Percentiles rank a stretch among this genome's conserved stretches.
These are phyloP conservation scores for Fusarium napiforme DNA, from an alignment of 2,329 filamentous ascomycete genomes.

Conservation along the genomic window DNA sequence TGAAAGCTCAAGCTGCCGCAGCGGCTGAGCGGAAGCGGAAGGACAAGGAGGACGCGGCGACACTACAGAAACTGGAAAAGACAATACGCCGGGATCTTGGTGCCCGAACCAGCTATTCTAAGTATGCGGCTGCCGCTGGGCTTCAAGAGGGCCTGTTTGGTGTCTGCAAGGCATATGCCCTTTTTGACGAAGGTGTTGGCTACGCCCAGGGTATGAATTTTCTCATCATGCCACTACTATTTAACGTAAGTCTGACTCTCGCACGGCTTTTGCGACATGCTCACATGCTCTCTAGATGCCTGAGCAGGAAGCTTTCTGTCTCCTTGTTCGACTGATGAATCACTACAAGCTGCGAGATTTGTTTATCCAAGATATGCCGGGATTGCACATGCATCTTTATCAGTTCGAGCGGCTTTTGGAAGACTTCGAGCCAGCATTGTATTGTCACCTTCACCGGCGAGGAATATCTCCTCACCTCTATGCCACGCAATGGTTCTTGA, in stretches of 20 bases:
- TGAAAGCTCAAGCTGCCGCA: slow-evolving; percentile 72
- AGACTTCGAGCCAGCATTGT: slow-evolving; percentile 91
- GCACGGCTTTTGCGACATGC: neutral
- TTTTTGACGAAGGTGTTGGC: slow-evolving; percentile 93
- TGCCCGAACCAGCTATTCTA: slow-evolving; percentile 93
- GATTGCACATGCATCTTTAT: slow-evolving; percentile 90
- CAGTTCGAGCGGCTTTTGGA: slow-evolving; percentile 95
- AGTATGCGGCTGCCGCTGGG: slow-evolving; percentile 90
- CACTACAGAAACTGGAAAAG: slow-evolving; percentile 87
- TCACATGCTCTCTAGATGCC: slow-evolving; percentile 73
- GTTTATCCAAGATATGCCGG: slow-evolving; percentile 96
- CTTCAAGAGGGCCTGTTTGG: slow-evolving; percentile 95
- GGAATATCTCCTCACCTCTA: slow-evolving; percentile 93
- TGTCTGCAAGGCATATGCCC: slow-evolving; percentile 95
- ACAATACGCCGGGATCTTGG: slow-evolving; percentile 90
- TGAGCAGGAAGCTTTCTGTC: slow-evolving; percentile 94
- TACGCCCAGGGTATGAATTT: slow-evolving; percentile 99
- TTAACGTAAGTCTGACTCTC: slow-evolving; percentile 74
- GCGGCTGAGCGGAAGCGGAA: slow-evolving; percentile 79
- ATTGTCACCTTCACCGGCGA: slow-evolving; percentile 90
- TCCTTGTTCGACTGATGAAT: slow-evolving; percentile 95
- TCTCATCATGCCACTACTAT: slow-evolving; percentile 93
- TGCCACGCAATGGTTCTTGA: slow-evolving; percentile 98
- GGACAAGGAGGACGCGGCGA: slow-evolving; percentile 78
- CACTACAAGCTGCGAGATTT: slow-evolving; percentile 93